These are phyloP conservation scores for Hemisphaericaspora nanyangensis DNA, from an alignment of 805 yeast genomes.

Conservation along the genomic window DNA sequence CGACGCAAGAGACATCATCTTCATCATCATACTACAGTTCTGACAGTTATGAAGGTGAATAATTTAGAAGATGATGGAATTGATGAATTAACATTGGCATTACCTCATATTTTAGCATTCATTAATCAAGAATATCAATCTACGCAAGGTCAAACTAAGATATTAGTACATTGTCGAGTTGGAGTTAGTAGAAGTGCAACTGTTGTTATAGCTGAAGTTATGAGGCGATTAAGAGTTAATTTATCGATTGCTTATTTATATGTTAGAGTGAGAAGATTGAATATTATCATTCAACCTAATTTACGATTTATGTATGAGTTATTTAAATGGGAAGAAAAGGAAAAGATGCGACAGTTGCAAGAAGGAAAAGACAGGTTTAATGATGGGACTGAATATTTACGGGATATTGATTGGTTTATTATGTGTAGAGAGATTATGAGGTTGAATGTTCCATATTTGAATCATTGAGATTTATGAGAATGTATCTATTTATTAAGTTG, in stretches of 20 bases:
- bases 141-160: conserved; percentile 24
- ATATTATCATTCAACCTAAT: conserved; percentile 93
- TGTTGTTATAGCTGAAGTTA: conserved; percentile 91
- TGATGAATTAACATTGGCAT: conserved; percentile 62
- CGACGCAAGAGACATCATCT: conserved; percentile 1
- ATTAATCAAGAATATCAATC: conserved; percentile 42
- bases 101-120: conserved; percentile 62
- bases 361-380: conserved; percentile 4
- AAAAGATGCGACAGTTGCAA: conserved; percentile 11
- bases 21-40: conserved; percentile 21
- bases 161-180: conserved; percentile 87
- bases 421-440: conserved; percentile 79
- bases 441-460: conserved; percentile 66
- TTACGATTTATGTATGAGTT: conserved; percentile 87
- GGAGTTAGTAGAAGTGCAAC: conserved; percentile 96
- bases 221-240: conserved; percentile 66
- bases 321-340: conserved; percentile 47
- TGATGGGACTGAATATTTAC: conserved; percentile 16
- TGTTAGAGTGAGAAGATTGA: conserved; percentile 85
- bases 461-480: conserved; percentile 9
- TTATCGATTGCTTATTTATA: conserved; percentile 78
- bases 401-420: conserved; percentile 86
- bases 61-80: conserved; percentile 90
- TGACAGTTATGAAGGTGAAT: conserved; percentile 56
- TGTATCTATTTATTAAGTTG: too few relatives aligned